Evolutionary conservation across 176 grass and related monocot genomes (phyloP).

Genomic region (Elymus sibiricus): DNA sequence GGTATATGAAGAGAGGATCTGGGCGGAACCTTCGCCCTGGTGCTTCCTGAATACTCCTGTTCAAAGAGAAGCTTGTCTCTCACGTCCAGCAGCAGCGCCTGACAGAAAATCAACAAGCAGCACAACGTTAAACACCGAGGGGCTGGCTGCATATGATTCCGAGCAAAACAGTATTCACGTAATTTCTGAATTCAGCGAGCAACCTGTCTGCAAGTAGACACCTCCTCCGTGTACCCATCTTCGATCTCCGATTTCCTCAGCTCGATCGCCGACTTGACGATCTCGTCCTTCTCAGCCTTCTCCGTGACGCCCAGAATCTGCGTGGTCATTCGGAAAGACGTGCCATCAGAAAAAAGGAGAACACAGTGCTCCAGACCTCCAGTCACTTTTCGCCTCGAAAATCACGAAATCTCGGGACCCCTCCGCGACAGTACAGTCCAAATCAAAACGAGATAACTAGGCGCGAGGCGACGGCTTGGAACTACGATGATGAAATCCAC

Average conservation of each 20-base stretch:
- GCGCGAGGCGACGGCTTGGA: background rate
- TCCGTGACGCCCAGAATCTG: conserved; percentile 80
- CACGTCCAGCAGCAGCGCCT: conserved; percentile 88
- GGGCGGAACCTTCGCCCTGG: conserved; percentile 75
- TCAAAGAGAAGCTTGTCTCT: conserved; percentile 98
- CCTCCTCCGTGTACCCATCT: conserved; percentile 73
- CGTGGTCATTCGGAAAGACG: conserved; percentile 20
- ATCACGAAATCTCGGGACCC: background rate
- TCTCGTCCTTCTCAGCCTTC: conserved; percentile 98
- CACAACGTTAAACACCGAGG: conserved; percentile 13
- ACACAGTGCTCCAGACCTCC: too few relatives aligned
- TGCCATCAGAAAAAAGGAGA: too few relatives aligned
- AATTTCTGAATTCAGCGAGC: conserved; percentile 5
- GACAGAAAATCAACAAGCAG: background rate
- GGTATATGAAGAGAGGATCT: conserved; percentile 72
- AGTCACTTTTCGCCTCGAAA: background rate
- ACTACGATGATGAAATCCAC: background rate
- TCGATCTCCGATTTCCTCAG: conserved; percentile 70
- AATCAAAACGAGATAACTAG: background rate
- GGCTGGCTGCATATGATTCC: background rate
- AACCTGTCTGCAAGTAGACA: conserved; percentile 70
- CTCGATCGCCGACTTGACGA: conserved; percentile 88
- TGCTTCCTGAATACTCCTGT: conserved; percentile 77
- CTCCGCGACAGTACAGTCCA: background rate
- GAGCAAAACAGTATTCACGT: background rate